These are phyloP conservation scores for Epithele typhae DNA, from an alignment of 768 basidiomycete species.

Conservation along the genomic window DNA sequence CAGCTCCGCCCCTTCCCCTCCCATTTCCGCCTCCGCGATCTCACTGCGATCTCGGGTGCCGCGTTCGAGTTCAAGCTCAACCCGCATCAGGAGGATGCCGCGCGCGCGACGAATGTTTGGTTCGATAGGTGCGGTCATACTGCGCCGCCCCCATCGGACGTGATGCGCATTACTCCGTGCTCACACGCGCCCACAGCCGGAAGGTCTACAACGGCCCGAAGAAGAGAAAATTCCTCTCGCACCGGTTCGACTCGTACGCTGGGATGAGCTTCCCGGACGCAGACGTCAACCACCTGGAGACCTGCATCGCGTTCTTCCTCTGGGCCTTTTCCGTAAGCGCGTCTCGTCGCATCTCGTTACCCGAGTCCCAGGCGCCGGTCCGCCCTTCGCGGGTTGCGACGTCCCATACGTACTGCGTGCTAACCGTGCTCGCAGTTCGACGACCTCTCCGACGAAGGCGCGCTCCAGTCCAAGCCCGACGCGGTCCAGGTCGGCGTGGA, in stretches of 20 bases:
- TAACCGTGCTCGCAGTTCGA: too few relatives aligned
- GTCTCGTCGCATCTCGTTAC: too few relatives aligned
- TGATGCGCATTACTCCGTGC: neutral
- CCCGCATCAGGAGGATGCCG: conserved; percentile 30
- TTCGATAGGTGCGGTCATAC: conserved; percentile 26
- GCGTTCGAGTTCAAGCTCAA: conserved; percentile 34
- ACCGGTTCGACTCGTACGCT: conserved; percentile 35
- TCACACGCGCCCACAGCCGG: conserved; percentile 17
- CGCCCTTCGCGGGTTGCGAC: too few relatives aligned
- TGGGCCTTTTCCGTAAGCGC: conserved; percentile 33
- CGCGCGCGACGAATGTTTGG: conserved; percentile 29
- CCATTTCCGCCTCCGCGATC: conserved; percentile 33
- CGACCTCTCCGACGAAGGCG: conserved; percentile 34
- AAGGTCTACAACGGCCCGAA: conserved; percentile 32
- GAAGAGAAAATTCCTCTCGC: conserved; percentile 31
- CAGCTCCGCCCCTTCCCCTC: conserved; percentile 28
- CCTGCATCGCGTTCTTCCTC: conserved; percentile 34
- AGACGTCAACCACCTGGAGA: conserved; percentile 30
- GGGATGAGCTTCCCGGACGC: conserved; percentile 36
- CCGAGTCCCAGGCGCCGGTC: too few relatives aligned
- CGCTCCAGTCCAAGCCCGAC: conserved; percentile 31
- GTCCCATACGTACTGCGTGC: too few relatives aligned
- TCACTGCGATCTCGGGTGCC: conserved; percentile 31
- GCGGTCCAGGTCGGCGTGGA: conserved; percentile 30
- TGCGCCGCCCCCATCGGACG: neutral